phyloP scores from a whole-genome alignment of 1,284 basidiomycete genomes.

The Pyrrhoderma noxium region DNA sequence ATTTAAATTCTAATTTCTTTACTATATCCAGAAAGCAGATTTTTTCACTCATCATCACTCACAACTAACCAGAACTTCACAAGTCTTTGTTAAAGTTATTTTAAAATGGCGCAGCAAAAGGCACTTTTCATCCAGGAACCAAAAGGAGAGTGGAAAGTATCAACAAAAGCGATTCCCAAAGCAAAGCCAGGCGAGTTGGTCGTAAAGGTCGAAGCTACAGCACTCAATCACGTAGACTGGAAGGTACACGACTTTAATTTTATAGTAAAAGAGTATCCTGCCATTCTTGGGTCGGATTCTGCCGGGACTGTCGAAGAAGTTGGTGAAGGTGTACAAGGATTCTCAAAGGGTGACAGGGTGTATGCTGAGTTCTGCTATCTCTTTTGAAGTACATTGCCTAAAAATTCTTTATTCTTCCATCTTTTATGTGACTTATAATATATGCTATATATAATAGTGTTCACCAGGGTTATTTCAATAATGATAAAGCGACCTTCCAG shows the following conservation, averaged over 20 bases:
- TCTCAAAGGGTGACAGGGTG: slow-evolving; percentile 38
- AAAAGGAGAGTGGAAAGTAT: slow-evolving; percentile 24
- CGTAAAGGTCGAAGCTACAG: slow-evolving; percentile 33
- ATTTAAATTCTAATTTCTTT: too few species aligned
- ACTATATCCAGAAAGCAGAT: too few species aligned
- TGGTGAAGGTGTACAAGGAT: slow-evolving; percentile 30
- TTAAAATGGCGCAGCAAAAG: slow-evolving; percentile 13
- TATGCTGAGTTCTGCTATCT: slow-evolving; percentile 16
- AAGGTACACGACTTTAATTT: slow-evolving; percentile 30
- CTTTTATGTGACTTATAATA: too few species aligned
- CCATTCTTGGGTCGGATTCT: slow-evolving; percentile 40
- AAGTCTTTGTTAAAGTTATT: too few species aligned
- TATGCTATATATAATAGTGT: slow-evolving; percentile 15
- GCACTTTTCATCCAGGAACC: slow-evolving; percentile 15
- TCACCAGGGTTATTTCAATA: slow-evolving; percentile 21
- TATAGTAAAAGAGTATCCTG: slow-evolving; percentile 30
- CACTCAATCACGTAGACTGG: slow-evolving; percentile 38
- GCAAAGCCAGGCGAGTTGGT: slow-evolving; percentile 34
- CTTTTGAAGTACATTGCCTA: too few species aligned
- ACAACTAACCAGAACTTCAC: too few species aligned
- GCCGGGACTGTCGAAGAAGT: slow-evolving; percentile 35
- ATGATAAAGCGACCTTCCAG: slow-evolving; percentile 24
- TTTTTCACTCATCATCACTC: too few species aligned
- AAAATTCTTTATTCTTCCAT: too few species aligned
- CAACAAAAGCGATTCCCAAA: slow-evolving; percentile 20